Conservation (phyloP, 192 early-diverging fungal genomes). For the Tieghemiomyces parasiticus region DNA sequence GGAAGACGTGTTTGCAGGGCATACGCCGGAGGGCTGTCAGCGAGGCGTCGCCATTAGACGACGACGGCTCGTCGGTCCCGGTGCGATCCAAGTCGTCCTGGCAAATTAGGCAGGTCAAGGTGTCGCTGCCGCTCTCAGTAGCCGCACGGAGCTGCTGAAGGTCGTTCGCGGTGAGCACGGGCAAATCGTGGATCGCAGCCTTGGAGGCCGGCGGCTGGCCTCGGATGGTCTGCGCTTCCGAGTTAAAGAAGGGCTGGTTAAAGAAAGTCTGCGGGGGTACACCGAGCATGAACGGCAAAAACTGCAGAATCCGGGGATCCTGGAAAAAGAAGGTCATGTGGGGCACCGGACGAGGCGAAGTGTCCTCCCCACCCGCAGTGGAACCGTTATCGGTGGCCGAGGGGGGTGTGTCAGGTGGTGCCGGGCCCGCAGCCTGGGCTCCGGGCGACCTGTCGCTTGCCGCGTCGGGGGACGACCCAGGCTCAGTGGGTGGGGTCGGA, state of each 20-base stretch:
- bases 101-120: slow-evolving; percentile 14
- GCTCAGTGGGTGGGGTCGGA: too few species aligned
- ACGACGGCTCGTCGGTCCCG: not conserved
- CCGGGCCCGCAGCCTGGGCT: too few species aligned
- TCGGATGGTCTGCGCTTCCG: slow-evolving; percentile 11
- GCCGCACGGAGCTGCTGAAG: not conserved
- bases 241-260: not conserved
- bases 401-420: too few species aligned
- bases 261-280: not conserved
- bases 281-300: not conserved
- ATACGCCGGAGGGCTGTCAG: slow-evolving; percentile 11
- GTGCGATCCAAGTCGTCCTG: slow-evolving; percentile 9
- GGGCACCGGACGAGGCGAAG: too few species aligned
- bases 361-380: too few species aligned
- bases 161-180: slow-evolving; percentile 1
- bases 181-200: slow-evolving; percentile 12
- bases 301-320: not conserved
- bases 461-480: too few species aligned
- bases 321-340: not conserved
- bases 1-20: slow-evolving; percentile 24
- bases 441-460: too few species aligned
- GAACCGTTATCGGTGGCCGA: too few species aligned
- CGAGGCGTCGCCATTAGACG: not conserved
- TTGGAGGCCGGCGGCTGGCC: slow-evolving; percentile 19
- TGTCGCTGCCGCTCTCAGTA: not conserved